These are phyloP conservation scores for Gamarada debralockiae DNA, from an alignment of 495 filamentous ascomycete species.

Conservation along the genomic window DNA sequence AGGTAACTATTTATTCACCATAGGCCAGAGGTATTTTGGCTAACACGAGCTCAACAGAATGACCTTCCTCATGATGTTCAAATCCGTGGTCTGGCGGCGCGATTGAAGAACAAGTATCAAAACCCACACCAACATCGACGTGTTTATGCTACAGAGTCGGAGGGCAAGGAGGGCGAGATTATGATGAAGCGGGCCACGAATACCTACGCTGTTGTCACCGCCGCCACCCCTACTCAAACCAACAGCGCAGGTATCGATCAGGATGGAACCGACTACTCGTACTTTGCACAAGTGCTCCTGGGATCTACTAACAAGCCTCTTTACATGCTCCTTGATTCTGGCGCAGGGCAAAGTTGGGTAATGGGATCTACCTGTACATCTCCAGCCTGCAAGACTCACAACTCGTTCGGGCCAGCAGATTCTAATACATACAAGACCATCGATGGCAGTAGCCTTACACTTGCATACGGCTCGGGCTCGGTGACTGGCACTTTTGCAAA, in stretches of 20 bases:
- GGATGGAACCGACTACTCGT: conserved; percentile 73
- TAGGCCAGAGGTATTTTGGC: neutral
- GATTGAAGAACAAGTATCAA: conserved; percentile 19
- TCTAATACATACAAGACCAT: conserved; percentile 53
- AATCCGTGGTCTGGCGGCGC: conserved; percentile 6
- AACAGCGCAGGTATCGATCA: conserved; percentile 66
- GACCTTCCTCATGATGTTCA: conserved; percentile 12
- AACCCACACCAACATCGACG: too few relatives aligned
- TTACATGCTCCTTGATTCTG: conserved; percentile 76
- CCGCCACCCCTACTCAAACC: conserved; percentile 45
- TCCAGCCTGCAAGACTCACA: conserved; percentile 58
- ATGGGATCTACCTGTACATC: conserved; percentile 62
- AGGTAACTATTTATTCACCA: neutral
- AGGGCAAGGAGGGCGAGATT: conserved; percentile 4
- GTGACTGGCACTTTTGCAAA: conserved; percentile 59
- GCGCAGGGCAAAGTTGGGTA: conserved; percentile 75
- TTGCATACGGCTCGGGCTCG: conserved; percentile 69
- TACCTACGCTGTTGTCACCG: conserved; percentile 52
- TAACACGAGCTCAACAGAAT: conserved; percentile 2
- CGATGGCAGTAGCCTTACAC: conserved; percentile 44
- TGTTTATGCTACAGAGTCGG: conserved; percentile 4
- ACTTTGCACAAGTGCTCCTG: conserved; percentile 66
- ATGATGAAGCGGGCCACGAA: conserved; percentile 35
- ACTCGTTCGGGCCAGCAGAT: conserved; percentile 56
- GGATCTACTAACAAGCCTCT: conserved; percentile 61